Base-by-base conservation (phyloP, 2,329 filamentous ascomycete species). In the Talaromyces sp. region DNA sequence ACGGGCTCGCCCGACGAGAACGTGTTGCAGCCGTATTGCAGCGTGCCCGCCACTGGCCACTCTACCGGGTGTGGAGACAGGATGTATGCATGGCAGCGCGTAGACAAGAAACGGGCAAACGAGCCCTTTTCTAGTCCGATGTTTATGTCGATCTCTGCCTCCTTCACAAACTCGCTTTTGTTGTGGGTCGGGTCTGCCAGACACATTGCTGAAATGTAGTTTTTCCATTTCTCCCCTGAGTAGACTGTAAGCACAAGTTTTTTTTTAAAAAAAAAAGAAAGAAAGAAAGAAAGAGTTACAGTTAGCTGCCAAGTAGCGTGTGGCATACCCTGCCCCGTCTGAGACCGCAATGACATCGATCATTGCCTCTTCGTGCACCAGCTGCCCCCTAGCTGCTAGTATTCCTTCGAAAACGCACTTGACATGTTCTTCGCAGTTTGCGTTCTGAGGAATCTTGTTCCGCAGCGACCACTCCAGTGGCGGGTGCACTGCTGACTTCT, bases 261-360 rank as follows among this genome's bases (percentile, higher is more conserved):
- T 22, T 22, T 22, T 22, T n/a, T n/a, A n/a, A n/a, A n/a, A 27
- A 28, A 25, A 2, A 39, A 15, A 39, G 27, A 4, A 8, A 27
- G 9, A 44, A 32, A n/a, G 2, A 10, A 25, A 11, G 11, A 33
- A 27, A 27, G 25, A n/a, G 22, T 22, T 81, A 72, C 78, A 79
- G 10, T 84, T 71, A 3, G 80, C 66, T 39, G 86, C 81, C 10
- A 95, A 77, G 64, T 89, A 88, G 15, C 75, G 69, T 30, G 88
- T 73, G 0, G 86, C 78, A 1, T 80, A 76, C 33, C 87, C 81
- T 0, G 86, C 87, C 3, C 86, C 87, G 59, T 89, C 85, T 1
- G 88, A 86, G 17, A 95, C 77, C 1, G 84, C 90, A 55, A 96
- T 80, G 33, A 96, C 71, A 69, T 92, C 87, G 22, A 96, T 70